phyloP scores from a whole-genome alignment of 495 filamentous ascomycete genomes.

The Tetracladium setigerum region DNA sequence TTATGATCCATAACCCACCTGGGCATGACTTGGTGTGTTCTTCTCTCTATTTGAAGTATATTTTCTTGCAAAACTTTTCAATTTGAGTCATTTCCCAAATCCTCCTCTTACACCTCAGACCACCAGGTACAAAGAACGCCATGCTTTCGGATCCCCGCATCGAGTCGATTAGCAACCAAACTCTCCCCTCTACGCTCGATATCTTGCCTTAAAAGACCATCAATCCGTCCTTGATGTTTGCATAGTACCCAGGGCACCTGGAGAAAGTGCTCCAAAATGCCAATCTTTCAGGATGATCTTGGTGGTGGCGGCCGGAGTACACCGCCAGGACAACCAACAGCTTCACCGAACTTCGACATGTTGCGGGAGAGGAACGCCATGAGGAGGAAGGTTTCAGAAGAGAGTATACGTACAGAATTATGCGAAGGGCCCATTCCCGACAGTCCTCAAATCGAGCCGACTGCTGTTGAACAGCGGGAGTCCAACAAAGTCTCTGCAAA shows the following conservation, averaged over 20 bases:
- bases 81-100: too few relatives aligned
- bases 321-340: constrained; percentile 14
- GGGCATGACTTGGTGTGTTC: too few relatives aligned
- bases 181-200: constrained; percentile 3
- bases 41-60: too few relatives aligned
- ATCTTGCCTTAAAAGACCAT: background rate
- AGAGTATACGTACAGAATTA: constrained; percentile 46
- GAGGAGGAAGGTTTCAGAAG: constrained; percentile 19
- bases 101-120: background rate
- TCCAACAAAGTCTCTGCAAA: background rate
- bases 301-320: constrained; percentile 17
- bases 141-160: constrained; percentile 7
- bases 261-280: constrained; percentile 37
- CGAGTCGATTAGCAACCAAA: constrained; percentile 8
- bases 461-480: constrained; percentile 22
- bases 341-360: constrained; percentile 8
- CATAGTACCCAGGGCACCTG: constrained; percentile 11
- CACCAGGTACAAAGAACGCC: constrained; percentile 2
- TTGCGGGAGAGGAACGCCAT: constrained; percentile 1
- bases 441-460: constrained; percentile 18
- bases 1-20: too few relatives aligned
- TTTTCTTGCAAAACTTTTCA: too few relatives aligned
- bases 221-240: constrained; percentile 13
- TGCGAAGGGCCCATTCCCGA: constrained; percentile 48
- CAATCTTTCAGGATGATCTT: constrained; percentile 47